These are phyloP conservation scores for Vigna unguiculata DNA, from an alignment of 306 rosid genomes.

Conservation along the genomic window DNA sequence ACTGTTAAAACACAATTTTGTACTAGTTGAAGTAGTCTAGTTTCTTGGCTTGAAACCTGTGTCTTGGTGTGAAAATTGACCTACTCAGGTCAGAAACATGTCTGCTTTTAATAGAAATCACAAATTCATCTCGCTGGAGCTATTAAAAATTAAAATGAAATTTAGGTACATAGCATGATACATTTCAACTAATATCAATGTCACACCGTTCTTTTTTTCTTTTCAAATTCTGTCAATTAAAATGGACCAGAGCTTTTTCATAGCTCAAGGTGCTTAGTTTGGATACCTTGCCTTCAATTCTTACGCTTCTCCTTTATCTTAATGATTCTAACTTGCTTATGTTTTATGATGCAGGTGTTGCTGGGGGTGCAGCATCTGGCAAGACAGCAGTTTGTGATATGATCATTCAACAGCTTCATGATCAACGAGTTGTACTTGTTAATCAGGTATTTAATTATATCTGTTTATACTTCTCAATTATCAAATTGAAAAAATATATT, in stretches of 20 bases:
- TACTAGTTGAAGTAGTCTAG: constrained; percentile 27
- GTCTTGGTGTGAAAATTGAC: constrained; percentile 19
- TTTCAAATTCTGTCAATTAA: constrained; percentile 21
- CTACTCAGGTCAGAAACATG: constrained; percentile 6
- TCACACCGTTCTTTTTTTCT: neutral
- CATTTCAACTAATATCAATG: neutral
- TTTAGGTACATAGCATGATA: constrained; percentile 7
- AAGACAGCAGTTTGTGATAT: constrained; percentile 93
- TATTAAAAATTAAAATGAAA: constrained; percentile 12
- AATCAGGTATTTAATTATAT: constrained; percentile 70
- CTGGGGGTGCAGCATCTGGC: constrained; percentile 99
- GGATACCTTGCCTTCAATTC: constrained; percentile 7
- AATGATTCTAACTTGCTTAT: constrained; percentile 22
- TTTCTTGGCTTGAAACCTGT: neutral
- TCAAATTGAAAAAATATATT: constrained; percentile 28
- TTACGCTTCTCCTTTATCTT: constrained; percentile 15
- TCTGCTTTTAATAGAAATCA: constrained; percentile 1
- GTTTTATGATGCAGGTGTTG: constrained; percentile 73
- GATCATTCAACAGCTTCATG: constrained; percentile 99
- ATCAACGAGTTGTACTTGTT: constrained; percentile 96
- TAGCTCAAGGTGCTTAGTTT: constrained; percentile 1
- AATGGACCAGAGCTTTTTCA: constrained; percentile 10
- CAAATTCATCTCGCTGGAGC: constrained; percentile 14
- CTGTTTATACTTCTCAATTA: neutral
- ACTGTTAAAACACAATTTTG: constrained; percentile 15